Evolutionary conservation across 441 rosid genomes (phyloP), one percentile per base, ranked within the genome.

Genomic region (Corymbia calophylla): DNA sequence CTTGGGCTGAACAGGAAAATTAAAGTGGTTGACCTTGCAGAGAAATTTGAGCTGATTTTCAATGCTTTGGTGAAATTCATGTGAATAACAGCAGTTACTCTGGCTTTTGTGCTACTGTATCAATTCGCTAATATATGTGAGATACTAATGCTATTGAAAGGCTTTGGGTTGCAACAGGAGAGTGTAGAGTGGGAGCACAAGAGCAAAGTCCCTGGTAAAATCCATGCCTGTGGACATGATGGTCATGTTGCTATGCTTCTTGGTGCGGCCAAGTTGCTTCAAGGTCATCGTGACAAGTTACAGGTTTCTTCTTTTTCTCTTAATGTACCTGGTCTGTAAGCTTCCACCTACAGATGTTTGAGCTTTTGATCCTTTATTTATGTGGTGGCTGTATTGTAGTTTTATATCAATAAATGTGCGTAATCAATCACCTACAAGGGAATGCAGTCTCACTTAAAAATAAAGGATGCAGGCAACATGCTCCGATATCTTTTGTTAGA

Each of bases 191-290:
- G 90, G 90, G 77, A 89, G 68, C 88, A 89, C 87, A 89, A 86
- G 35, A 89, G 90, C 88, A 89, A 89, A 56, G 86, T 89, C 31
- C 86, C 90, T 29, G 90, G 90, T 48, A 86, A 89, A 62, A 89
- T 89, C 88, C 90, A 89, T 53, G 88, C 88, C 53, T 86, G 90
- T 51, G 90, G 90, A 70, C 90, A 89, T 64, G 90, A 89, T 35
- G 90, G 84, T 39, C 90, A 89, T 44, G 88, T 89, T 18, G 90
- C 90, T 8, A 89, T 89, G 90, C 90, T 89, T 82, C 90, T 89
- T 68, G 90, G 90, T 18, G 90, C 90, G 3, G 88, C 90, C 18
- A 89, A 86, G 87, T 58, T 89, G 86, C 90, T 89, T 87, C 88
- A 89, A 5, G 54, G 47, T 25, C 86, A 16, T 2, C 53, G 32